Conservation (phyloP, 768 basidiomycete species). For the Termitomyces titanicus region DNA sequence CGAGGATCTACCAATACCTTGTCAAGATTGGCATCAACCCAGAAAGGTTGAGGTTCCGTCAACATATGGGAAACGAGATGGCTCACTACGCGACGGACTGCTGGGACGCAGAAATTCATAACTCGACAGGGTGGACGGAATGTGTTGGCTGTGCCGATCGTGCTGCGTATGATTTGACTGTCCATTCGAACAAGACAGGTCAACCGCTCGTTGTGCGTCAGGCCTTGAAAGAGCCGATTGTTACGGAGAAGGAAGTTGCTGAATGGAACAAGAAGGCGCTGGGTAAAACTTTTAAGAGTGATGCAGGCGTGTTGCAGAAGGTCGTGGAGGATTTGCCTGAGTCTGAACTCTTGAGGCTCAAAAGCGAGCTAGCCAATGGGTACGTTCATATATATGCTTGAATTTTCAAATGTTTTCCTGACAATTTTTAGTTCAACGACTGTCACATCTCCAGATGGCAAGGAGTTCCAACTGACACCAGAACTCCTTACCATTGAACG, state of each 20-base stretch:
- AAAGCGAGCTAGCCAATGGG: conserved; percentile 74
- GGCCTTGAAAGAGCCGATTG: conserved; percentile 79
- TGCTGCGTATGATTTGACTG: conserved; percentile 92
- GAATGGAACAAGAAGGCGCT: conserved; percentile 86
- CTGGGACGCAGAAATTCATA: conserved; percentile 99
- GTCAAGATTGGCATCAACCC: conserved; percentile 89
- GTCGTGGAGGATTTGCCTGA: conserved; percentile 66
- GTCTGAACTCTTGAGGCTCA: conserved; percentile 57
- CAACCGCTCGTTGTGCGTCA: conserved; percentile 83
- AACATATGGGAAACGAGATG: conserved; percentile 99
- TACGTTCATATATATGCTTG: conserved; percentile 34
- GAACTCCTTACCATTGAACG: conserved; percentile 75
- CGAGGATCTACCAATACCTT: conserved; percentile 86
- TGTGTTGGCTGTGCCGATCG: conserved; percentile 99
- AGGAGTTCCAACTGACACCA: conserved; percentile 65
- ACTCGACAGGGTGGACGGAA: conserved; percentile 91
- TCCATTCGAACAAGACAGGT: conserved; percentile 83
- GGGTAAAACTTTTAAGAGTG: conserved; percentile 86
- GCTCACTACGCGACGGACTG: conserved; percentile 99
- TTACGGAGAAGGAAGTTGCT: conserved; percentile 74
- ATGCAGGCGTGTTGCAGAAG: conserved; percentile 65
- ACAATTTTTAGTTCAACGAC: conserved; percentile 41
- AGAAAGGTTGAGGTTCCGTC: conserved; percentile 82
- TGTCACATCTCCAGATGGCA: conserved; percentile 57
- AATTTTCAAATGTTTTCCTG: conserved; percentile 1